A percentile compares a stretch with the other conserved stretches of the same genome.
phyloP scores from a whole-genome alignment of 306 rosid species.

The Cucurbita argyrosperma region DNA sequence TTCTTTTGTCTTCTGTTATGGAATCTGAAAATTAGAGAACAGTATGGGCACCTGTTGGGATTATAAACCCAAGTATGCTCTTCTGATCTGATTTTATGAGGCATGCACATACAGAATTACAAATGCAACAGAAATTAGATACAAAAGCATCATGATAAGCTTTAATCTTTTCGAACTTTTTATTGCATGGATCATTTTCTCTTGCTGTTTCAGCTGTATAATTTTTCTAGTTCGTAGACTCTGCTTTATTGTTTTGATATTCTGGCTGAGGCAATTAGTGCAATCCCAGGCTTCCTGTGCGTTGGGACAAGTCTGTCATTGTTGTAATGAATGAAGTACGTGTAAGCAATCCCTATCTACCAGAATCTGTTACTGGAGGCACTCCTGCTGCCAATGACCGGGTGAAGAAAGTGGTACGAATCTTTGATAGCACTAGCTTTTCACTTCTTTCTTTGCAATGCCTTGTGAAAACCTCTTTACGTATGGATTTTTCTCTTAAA shows the following conservation, averaged over 20 bases:
- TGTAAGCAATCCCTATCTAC: constrained; percentile 73
- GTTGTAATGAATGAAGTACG: constrained; percentile 96
- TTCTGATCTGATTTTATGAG: neutral
- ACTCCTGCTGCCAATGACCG: constrained; percentile 94
- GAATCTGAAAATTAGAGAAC: neutral
- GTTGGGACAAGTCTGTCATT: constrained; percentile 91
- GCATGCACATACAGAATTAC: neutral
- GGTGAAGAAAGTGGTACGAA: constrained; percentile 91
- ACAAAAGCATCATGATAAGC: neutral
- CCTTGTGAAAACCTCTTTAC: neutral
- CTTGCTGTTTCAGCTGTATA: neutral
- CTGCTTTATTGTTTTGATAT: neutral
- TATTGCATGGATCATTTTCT: neutral
- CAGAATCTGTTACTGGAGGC: constrained; percentile 91
- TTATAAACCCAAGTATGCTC: neutral
- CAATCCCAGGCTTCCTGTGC: constrained; percentile 79
- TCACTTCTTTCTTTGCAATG: neutral
- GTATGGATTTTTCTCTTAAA: constrained; percentile 14
- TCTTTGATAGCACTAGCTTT: neutral
- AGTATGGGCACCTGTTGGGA: neutral
- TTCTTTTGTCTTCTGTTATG: neutral
- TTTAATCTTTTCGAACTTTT: neutral
- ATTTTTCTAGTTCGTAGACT: neutral
- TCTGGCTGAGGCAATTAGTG: neutral
- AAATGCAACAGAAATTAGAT: neutral